Evolutionary conservation across 768 basidiomycete genomes (phyloP).

Genomic region (Pholiota molesta): DNA sequence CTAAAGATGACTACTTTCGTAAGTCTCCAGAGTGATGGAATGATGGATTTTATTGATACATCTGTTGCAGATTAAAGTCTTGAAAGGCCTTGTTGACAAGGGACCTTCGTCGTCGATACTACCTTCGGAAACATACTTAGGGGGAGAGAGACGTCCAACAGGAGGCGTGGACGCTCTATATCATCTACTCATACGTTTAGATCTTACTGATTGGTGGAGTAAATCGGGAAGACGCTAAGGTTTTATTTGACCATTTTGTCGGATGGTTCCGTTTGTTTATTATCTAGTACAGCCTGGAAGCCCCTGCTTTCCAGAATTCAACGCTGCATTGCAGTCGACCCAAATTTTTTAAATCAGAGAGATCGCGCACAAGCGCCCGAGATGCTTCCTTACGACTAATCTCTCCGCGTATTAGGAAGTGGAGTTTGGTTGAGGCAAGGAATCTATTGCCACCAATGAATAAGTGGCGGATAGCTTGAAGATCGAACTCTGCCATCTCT

Average conservation of each 20-base stretch:
- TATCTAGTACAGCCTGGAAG: no score
- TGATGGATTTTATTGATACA: slow-evolving; percentile 11
- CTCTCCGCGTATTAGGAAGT: neutral
- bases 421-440: neutral
- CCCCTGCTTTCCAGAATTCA: neutral
- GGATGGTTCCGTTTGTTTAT: no score
- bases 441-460: neutral
- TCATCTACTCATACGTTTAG: slow-evolving; percentile 56
- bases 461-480: neutral
- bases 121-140: slow-evolving; percentile 24
- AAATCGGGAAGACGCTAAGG: slow-evolving; percentile 11
- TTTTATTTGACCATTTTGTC: neutral
- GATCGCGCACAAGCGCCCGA: neutral
- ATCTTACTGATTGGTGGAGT: slow-evolving; percentile 64
- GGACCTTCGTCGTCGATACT: slow-evolving; percentile 29
- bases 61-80: slow-evolving; percentile 48
- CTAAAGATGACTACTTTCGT: slow-evolving; percentile 62
- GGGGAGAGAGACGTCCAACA: slow-evolving; percentile 38
- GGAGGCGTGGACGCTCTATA: slow-evolving; percentile 59
- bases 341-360: neutral
- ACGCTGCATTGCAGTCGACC: neutral
- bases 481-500: neutral
- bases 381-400: neutral
- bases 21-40: slow-evolving; percentile 26
- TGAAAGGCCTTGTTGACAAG: slow-evolving; percentile 63